Evolutionary conservation across 2,329 filamentous ascomycete genomes (phyloP), one percentile per base, ranked within the genome.

Genomic region (Diaporthe sp.): DNA sequence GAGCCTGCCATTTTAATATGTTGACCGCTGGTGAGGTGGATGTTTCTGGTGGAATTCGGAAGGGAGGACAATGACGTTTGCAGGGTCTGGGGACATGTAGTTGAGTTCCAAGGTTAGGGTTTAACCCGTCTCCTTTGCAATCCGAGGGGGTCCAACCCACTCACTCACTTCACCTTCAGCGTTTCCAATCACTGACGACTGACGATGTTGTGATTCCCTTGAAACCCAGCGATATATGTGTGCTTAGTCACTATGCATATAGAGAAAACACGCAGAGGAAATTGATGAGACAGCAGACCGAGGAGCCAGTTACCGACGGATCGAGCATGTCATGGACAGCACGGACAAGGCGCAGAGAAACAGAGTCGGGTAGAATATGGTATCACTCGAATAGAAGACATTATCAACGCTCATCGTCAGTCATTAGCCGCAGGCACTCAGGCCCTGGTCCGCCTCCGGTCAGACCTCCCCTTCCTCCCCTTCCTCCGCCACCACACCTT

Each of bases 1-100:
- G 81, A 82, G 74, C 81, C 81, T 20, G 82, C 79, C 82, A 83
- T 83, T 5, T n/a, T 55, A 13, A n/a, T 22, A 31, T 42, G 15
- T 1, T 70, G 31, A 15, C 31, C 31, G 15, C 4, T 8, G n/a
- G 4, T 28, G 47, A 39, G 31, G 34, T 6, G 6, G 47, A 13
- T 68, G 47, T 5, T 15, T 7, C 8, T 15, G 47, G 22, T 49
- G 20, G 34, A 4, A 2, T 5, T 51, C 9, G 13, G 13, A 28
- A 53, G 12, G 31, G 42, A 42, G 39, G 4, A 47, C 7, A 10
- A 10, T n/a, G 42, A 67, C 61, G 63, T 17, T 51, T 49, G 44
- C 8, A 22, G 49, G 31, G 3, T 4, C 5, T 22, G 15, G 4
- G 12, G 22, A 9, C 15, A 8, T 67, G 42, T 25, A 10, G 60